Conservation (phyloP, 2,329 filamentous ascomycete species). For the Lecanicillium sp. region DNA sequence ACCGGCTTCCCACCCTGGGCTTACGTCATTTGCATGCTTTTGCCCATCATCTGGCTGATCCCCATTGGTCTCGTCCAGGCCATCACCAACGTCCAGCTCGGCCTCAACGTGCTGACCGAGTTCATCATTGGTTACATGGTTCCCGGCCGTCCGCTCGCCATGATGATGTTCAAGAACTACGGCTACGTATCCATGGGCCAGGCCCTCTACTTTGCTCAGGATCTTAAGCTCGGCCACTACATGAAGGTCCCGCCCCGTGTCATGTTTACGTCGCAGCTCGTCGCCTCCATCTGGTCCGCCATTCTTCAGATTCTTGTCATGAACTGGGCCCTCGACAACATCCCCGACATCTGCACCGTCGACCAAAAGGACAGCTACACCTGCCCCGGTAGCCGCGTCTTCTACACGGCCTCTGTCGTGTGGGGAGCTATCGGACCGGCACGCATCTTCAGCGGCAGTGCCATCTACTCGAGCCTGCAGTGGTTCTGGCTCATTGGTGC, state of each 20-base stretch:
- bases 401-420: conserved; percentile 63
- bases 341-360: conserved; percentile 52
- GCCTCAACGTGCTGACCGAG: conserved; percentile 65
- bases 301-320: conserved; percentile 57
- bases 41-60: conserved; percentile 51
- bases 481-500: conserved; percentile 67
- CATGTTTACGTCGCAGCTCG: conserved; percentile 53
- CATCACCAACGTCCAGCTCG: conserved; percentile 55
- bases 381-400: conserved; percentile 46
- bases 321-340: conserved; percentile 57
- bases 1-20: conserved; percentile 53
- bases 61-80: conserved; percentile 55
- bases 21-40: conserved; percentile 47
- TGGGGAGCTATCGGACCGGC: conserved; percentile 67
- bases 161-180: conserved; percentile 75
- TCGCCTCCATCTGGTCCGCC: conserved; percentile 53
- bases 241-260: conserved; percentile 57
- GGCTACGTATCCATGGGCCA: conserved; percentile 62
- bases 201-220: conserved; percentile 56
- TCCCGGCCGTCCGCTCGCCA: conserved; percentile 60
- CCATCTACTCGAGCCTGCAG: conserved; percentile 56
- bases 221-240: conserved; percentile 62
- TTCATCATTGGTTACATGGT: conserved; percentile 68
- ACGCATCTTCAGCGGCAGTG: conserved; percentile 58
- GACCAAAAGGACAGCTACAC: conserved; percentile 49